A percentile compares a stretch with the other conserved stretches of the same genome.
Conservation (phyloP, 2,329 filamentous ascomycete species). For the Stemphylium vesicarium region DNA sequence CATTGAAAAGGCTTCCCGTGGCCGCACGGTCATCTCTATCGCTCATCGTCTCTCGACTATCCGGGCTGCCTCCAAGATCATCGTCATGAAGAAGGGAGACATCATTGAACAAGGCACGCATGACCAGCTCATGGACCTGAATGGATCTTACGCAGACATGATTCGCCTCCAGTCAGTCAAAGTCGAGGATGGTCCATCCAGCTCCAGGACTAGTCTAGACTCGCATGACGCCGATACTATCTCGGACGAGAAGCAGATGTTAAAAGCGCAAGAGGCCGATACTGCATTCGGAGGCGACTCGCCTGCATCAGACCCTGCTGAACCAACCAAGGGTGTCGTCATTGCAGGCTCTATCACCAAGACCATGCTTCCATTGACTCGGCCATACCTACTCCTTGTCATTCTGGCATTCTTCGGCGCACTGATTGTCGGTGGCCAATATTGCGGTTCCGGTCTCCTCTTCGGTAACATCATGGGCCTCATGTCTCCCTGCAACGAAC, state of each 20-base stretch:
- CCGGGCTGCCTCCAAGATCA: conserved; percentile 44
- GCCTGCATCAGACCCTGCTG: conserved; percentile 10
- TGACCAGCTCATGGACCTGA: conserved; percentile 38
- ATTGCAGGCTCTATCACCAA: conserved; percentile 33
- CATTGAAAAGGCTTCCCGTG: conserved; percentile 42
- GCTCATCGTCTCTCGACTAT: conserved; percentile 50
- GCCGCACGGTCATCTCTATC: conserved; percentile 48
- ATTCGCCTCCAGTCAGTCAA: conserved; percentile 55
- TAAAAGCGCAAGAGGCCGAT: conserved; percentile 16
- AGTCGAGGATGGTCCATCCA: conserved; percentile 48
- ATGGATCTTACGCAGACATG: conserved; percentile 58
- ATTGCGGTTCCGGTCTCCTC: conserved; percentile 63
- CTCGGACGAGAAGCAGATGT: conserved; percentile 26
- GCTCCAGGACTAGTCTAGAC: conserved; percentile 28
- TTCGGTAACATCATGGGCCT: conserved; percentile 67
- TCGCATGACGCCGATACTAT: conserved; percentile 31
- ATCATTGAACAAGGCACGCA: conserved; percentile 49
- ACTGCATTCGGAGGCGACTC: not conserved
- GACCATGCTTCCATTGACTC: conserved; percentile 49
- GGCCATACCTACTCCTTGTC: conserved; percentile 55
- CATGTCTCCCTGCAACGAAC: conserved; percentile 61
- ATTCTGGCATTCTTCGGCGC: conserved; percentile 59
- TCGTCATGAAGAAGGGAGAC: conserved; percentile 48
- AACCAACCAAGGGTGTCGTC: conserved; percentile 24
- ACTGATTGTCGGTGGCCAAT: conserved; percentile 63